Evolutionary conservation across 225 moss, liverwort and hornwort genomes (phyloP).

Genomic region (Neckera pumila): DNA sequence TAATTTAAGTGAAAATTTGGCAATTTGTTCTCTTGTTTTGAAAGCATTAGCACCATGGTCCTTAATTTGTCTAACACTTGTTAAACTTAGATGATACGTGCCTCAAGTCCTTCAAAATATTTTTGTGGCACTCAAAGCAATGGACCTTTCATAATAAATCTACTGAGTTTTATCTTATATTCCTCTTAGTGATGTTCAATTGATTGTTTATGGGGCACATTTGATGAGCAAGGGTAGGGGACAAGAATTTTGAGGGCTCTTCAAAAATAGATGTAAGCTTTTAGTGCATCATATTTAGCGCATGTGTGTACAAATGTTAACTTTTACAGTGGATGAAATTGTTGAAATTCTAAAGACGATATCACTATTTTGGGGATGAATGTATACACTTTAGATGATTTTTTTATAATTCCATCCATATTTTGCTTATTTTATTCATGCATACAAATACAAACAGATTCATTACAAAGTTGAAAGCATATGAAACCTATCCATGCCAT

Average conservation of each 20-base stretch:
- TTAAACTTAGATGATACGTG: background rate
- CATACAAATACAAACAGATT: background rate
- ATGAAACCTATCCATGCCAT: background rate
- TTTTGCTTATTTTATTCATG: background rate
- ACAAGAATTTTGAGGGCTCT: background rate
- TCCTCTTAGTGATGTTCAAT: background rate
- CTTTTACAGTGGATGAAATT: background rate
- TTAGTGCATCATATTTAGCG: rapidly evolving
- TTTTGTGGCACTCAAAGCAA: background rate
- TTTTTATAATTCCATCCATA: background rate
- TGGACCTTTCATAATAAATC: background rate
- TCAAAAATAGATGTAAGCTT: background rate
- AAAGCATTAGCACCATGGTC: no score
- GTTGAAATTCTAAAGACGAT: rapidly evolving
- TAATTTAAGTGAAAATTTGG: no score
- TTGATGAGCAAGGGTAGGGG: background rate
- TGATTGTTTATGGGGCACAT: background rate
- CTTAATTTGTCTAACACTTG: no score
- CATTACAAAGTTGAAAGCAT: no score
- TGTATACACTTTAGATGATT: rapidly evolving
- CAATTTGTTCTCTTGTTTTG: background rate
- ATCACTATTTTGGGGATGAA: rapidly evolving
- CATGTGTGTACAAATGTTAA: rapidly evolving
- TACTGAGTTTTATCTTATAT: rapidly evolving
- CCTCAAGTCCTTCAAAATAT: rapidly evolving